A percentile compares a stretch with the other conserved stretches of the same genome.
Evolutionary conservation across 148 eudicot genomes (phyloP).

Genomic region (Heliamphora exappendiculata): DNA sequence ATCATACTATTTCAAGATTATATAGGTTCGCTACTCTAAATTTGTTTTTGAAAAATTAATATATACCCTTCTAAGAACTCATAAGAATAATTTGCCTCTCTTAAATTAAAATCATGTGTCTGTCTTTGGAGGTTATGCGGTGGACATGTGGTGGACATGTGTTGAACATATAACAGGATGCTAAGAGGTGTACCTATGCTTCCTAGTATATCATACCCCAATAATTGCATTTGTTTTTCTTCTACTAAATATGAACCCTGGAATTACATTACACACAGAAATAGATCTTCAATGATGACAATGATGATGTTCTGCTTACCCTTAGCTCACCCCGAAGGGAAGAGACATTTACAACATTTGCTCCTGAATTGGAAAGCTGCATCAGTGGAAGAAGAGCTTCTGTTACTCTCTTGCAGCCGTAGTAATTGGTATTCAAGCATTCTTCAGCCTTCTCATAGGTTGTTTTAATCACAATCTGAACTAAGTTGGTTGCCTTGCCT

Average conservation of each 20-base stretch:
- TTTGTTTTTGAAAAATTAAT: too few species aligned
- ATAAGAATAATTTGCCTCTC: too few species aligned
- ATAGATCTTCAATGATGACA: not conserved
- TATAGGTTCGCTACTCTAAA: too few species aligned
- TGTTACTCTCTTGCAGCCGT: slow-evolving; percentile 42
- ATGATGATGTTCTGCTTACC: slow-evolving; percentile 18
- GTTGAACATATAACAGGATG: not conserved
- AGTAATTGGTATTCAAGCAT: slow-evolving; percentile 41
- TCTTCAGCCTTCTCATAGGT: slow-evolving; percentile 28
- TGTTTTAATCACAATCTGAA: slow-evolving; percentile 36
- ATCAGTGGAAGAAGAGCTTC: slow-evolving; percentile 49
- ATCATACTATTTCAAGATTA: too few species aligned
- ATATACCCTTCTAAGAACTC: too few species aligned
- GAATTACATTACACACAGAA: not conserved
- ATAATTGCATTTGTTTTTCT: not conserved
- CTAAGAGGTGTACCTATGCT: too few species aligned
- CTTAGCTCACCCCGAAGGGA: slow-evolving; percentile 41
- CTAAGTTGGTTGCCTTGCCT: slow-evolving; percentile 31
- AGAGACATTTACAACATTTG: slow-evolving; percentile 36
- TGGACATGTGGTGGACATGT: not conserved
- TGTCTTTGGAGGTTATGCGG: too few species aligned
- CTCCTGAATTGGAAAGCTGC: slow-evolving; percentile 29
- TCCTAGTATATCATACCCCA: too few species aligned
- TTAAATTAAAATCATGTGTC: too few species aligned
- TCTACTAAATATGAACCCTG: not conserved